A percentile compares a stretch with the other conserved stretches of the same genome.
Evolutionary conservation across 1,139 yeast genomes (phyloP).

Genomic region (Kurtzmaniella quercitrusa): DNA sequence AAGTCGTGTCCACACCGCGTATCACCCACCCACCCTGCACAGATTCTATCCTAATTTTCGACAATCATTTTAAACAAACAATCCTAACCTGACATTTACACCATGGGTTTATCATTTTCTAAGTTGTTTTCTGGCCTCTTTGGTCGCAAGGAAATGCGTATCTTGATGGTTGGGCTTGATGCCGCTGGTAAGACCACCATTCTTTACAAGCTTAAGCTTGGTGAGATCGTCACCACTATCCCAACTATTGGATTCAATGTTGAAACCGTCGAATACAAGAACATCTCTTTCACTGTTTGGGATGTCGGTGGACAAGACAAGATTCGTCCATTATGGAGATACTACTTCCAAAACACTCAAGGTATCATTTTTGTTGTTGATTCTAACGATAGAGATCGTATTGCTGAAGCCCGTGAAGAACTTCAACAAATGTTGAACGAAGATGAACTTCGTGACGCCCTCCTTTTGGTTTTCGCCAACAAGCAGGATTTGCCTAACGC

Average conservation of each 20-base stretch:
- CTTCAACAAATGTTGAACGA: slow-evolving; percentile 42
- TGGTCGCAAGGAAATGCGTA: slow-evolving; percentile 42
- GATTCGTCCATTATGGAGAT: slow-evolving; percentile 42
- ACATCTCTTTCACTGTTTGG: slow-evolving; percentile 40
- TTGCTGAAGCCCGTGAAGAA: slow-evolving; percentile 42
- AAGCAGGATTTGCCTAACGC: slow-evolving; percentile 44
- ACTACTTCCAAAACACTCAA: slow-evolving; percentile 41
- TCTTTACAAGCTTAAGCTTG: slow-evolving; percentile 38
- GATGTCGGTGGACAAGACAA: slow-evolving; percentile 45
- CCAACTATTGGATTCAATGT: slow-evolving; percentile 42
- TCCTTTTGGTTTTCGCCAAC: slow-evolving; percentile 39
- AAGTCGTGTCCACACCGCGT: slow-evolving; percentile 2
- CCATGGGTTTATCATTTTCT: slow-evolving; percentile 35
- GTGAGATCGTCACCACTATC: slow-evolving; percentile 39
- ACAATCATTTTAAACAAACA: slow-evolving; percentile 3
- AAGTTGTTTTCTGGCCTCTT: slow-evolving; percentile 33
- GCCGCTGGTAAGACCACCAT: slow-evolving; percentile 44
- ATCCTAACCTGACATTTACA: background rate
- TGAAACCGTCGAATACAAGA: slow-evolving; percentile 40
- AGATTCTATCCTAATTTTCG: slow-evolving; percentile 3
- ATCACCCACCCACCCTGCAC: slow-evolving; percentile 1
- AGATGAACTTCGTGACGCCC: slow-evolving; percentile 40
- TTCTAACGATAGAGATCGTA: slow-evolving; percentile 42
- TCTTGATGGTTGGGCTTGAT: slow-evolving; percentile 41
- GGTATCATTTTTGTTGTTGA: slow-evolving; percentile 40